These are phyloP conservation scores for Leishmania braziliensis DNA, from an alignment of 208 protist species.

Conservation along the genomic window DNA sequence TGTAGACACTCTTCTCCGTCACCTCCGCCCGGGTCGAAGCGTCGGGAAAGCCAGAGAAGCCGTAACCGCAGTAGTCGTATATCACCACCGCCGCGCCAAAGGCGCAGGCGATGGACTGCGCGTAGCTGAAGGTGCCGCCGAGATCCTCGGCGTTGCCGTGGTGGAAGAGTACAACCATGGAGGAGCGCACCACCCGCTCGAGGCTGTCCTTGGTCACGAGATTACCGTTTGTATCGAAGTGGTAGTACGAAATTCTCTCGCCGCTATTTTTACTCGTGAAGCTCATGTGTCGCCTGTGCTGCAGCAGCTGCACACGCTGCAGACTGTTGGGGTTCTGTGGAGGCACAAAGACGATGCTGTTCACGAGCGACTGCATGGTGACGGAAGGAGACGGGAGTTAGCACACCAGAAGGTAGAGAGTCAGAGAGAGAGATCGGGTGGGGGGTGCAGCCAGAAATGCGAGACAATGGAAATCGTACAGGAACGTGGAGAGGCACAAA, in stretches of 20 bases:
- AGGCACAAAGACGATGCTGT: conserved; percentile 65
- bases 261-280: conserved; percentile 32
- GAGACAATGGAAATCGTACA: not conserved
- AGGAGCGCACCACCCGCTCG: not conserved
- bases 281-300: conserved; percentile 40
- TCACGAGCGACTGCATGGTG: conserved; percentile 36
- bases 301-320: conserved; percentile 35
- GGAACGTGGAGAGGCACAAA: not conserved
- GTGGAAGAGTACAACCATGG: conserved; percentile 62
- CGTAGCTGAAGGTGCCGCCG: conserved; percentile 35
- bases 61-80: conserved; percentile 87
- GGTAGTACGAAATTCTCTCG: conserved; percentile 34
- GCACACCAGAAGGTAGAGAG: not conserved
- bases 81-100: conserved; percentile 48
- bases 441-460: not conserved
- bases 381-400: conserved; percentile 7
- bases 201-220: not conserved
- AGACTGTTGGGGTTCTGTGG: conserved; percentile 33
- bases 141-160: conserved; percentile 85
- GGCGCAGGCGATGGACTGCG: conserved; percentile 27
- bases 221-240: conserved; percentile 18
- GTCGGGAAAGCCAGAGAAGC: conserved; percentile 43
- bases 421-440: not conserved
- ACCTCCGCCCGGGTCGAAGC: not conserved
- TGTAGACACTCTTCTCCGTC: conserved; percentile 58